Evolutionary conservation across 495 filamentous ascomycete species (phyloP).

Genomic region (Achaetomiella virescens): DNA sequence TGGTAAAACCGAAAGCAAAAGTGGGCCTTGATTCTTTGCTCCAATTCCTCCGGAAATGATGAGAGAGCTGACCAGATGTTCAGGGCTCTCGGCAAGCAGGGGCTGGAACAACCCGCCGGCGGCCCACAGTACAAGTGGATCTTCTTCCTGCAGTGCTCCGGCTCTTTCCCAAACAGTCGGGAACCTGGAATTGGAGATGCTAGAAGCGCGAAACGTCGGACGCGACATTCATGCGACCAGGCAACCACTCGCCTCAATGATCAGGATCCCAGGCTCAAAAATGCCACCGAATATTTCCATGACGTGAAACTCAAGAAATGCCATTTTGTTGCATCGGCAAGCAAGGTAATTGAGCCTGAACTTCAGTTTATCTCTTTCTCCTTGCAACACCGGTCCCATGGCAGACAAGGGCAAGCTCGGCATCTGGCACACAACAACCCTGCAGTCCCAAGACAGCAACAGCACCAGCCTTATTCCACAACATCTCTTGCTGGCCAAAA

Average conservation of each 20-base stretch:
- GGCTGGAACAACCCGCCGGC: constrained; percentile 20
- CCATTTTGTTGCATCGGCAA: too few relatives aligned
- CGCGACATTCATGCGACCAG: constrained; percentile 9
- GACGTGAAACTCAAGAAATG: neutral
- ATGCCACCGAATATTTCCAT: neutral
- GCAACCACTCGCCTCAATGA: neutral
- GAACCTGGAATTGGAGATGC: too few relatives aligned
- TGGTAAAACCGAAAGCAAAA: too few relatives aligned
- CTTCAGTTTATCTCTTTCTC: neutral
- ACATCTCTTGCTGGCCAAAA: constrained; percentile 21
- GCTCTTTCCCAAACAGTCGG: constrained; percentile 22
- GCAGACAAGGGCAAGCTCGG: constrained; percentile 13
- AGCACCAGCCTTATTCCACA: constrained; percentile 11
- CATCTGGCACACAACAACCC: constrained; percentile 26
- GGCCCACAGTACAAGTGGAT: constrained; percentile 12
- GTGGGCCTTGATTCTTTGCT: too few relatives aligned
- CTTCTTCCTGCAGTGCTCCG: constrained; percentile 2
- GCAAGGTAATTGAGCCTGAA: too few relatives aligned
- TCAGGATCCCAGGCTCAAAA: neutral
- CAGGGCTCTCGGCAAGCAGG: constrained; percentile 6
- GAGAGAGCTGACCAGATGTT: neutral
- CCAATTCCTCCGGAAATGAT: too few relatives aligned
- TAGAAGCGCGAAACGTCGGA: constrained; percentile 4
- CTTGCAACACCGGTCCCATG: constrained; percentile 11
- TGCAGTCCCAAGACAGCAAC: constrained; percentile 17